These are phyloP conservation scores for Trichoderma atrobrunneum DNA, from an alignment of 2,329 filamentous ascomycete genomes.

Conservation along the genomic window DNA sequence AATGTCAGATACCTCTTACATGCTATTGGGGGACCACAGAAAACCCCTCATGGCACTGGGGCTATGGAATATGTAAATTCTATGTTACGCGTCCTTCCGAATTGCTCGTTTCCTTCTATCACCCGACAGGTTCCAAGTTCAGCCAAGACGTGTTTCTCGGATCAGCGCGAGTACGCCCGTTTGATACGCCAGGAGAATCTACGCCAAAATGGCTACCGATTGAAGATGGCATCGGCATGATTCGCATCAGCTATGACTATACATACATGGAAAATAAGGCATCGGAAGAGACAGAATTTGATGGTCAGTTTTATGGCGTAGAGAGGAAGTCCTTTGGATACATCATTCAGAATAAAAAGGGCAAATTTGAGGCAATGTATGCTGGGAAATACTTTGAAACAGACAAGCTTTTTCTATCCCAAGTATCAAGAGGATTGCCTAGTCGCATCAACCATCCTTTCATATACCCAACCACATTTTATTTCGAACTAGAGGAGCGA, in stretches of 20 bases:
- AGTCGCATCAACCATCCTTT: conserved; percentile 89
- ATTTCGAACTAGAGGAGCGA: neutral
- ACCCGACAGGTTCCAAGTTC: neutral
- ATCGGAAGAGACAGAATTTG: neutral
- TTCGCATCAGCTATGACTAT: neutral
- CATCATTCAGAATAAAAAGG: neutral
- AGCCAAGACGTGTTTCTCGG: neutral
- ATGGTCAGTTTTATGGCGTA: neutral
- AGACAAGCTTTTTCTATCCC: neutral
- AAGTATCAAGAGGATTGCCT: neutral
- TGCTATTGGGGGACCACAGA: neutral
- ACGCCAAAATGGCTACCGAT: neutral
- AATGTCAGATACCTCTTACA: neutral
- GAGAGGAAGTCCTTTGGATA: neutral
- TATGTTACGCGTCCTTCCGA: neutral
- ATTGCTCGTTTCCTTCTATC: neutral
- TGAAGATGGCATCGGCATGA: neutral
- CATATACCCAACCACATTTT: conserved; percentile 70
- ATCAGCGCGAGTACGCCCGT: neutral
- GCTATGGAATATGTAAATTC: neutral
- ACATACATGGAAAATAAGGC: neutral
- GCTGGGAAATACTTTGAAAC: neutral
- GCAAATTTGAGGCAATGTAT: neutral
- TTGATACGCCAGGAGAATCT: neutral
- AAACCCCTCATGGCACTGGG: neutral